phyloP scores from a whole-genome alignment of 139 green algal genomes.

The Micractinium sp. region DNA sequence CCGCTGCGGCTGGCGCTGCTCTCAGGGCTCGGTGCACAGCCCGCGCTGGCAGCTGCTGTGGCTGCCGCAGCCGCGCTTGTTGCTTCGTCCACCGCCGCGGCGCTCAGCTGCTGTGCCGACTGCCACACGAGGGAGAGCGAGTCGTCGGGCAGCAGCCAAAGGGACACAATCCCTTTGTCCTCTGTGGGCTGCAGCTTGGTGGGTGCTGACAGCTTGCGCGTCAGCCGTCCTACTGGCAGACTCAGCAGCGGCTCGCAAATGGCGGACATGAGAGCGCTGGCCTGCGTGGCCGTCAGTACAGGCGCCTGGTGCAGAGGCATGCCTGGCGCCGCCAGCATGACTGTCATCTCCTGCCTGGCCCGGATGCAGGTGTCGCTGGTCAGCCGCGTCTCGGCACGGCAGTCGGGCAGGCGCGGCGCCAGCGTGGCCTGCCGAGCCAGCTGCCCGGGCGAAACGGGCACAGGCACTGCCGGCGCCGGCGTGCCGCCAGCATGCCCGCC shows the following conservation, averaged over 20 bases:
- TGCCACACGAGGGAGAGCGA: conserved; percentile 43
- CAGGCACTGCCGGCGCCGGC: neutral
- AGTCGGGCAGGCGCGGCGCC: conserved; percentile 36
- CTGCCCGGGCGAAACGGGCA: neutral
- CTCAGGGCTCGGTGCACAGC: neutral
- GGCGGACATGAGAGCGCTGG: conserved; percentile 24
- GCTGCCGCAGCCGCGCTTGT: neutral
- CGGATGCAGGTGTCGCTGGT: neutral
- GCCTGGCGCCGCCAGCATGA: conserved; percentile 40
- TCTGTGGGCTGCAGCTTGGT: conserved; percentile 25
- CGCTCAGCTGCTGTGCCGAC: neutral
- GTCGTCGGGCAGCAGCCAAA: conserved; percentile 54
- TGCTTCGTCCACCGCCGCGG: neutral
- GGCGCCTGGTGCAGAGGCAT: conserved; percentile 32
- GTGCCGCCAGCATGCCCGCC: neutral
- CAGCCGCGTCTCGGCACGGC: conserved; percentile 35
- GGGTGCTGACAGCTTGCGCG: conserved; percentile 35
- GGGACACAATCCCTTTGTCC: conserved; percentile 32
- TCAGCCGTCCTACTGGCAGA: conserved; percentile 39
- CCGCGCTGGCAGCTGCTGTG: neutral
- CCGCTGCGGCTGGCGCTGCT: neutral
- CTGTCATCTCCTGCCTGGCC: conserved; percentile 41
- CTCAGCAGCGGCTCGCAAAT: conserved; percentile 47
- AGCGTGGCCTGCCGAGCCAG: neutral
- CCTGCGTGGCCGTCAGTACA: conserved; percentile 41